Evolutionary conservation across 2,329 filamentous ascomycete species (phyloP), one percentile per base, ranked within the genome.

Genomic region (Aureobasidium zeae): DNA sequence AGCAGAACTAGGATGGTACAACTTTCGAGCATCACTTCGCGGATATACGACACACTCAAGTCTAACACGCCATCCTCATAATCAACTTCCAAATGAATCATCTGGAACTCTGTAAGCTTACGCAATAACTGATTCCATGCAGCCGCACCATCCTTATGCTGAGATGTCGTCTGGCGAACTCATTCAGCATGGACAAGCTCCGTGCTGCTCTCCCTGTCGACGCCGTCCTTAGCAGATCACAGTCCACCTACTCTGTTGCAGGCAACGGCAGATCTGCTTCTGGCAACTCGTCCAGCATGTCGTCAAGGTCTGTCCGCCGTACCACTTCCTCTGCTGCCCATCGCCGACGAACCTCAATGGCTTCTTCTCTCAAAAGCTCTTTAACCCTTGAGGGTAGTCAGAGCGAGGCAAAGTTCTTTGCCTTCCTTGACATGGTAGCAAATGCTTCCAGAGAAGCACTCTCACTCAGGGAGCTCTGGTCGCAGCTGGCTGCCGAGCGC

Each of bases 351-450:
- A 50, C 49, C 45, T 51, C 51, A n/a, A 53, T 53, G 46, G 48
- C 55, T 36, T 48, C 51, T 33, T 48, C 48, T 26, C 53, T 55
- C 45, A 52, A 53, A 30, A 51, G 45, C 46, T 53, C 55, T 35
- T 54, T 57, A 53, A 54, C 55, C 8, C 45, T 49, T 26, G 57
- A 58, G 45, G 44, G 53, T 15, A 55, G 51, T 19, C 46, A 49
- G n/a, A 56, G 55, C 19, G 57, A 58, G 46, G 48, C 45, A 48
- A 58, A 57, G 44, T 59, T 59, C 49, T 52, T 56, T 45, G 48
- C 51, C 11, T 44, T 59, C 45, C 57, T 59, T 16, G 57, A 59
- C 31, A 48, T 58, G 33, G 57, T 59, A 51, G 47, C 51, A 20
- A 55, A 43, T 37, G 57, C 56, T 24, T 55, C 52, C 3, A 51